Percentiles rank a stretch among this genome's conserved stretches.
Conservation (phyloP, 2,329 filamentous ascomycete species). For the Metarhizium album region DNA sequence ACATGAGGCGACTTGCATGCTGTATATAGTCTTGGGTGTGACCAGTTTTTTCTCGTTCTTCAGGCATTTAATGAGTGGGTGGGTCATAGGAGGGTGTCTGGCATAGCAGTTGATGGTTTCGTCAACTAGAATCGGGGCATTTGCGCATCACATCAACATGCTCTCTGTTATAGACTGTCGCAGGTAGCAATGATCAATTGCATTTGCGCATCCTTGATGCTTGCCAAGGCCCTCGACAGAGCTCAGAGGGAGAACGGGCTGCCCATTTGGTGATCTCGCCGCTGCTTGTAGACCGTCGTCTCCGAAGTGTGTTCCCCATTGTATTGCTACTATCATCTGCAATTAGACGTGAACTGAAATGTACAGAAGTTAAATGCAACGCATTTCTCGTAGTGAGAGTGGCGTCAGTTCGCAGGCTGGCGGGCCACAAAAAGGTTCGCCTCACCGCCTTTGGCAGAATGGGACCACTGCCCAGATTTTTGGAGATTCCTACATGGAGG, state of each 20-base stretch:
- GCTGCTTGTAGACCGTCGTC: not conserved
- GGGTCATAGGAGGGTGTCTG: constrained; percentile 19
- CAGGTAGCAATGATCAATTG: constrained; percentile 19
- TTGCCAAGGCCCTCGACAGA: not conserved
- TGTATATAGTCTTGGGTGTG: constrained; percentile 17
- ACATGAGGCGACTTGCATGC: constrained; percentile 28
- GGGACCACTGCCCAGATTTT: constrained; percentile 26
- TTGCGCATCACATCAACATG: constrained; percentile 17
- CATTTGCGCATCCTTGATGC: constrained; percentile 3
- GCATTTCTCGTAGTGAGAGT: not conserved
- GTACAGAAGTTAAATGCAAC: not conserved
- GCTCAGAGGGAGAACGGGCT: not conserved
- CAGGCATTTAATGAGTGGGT: constrained; percentile 16
- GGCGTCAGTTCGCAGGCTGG: not conserved
- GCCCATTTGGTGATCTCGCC: not conserved
- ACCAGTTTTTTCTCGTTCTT: constrained; percentile 13
- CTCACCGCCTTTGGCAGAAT: constrained; percentile 31
- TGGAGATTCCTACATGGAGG: constrained; percentile 18
- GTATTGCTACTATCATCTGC: not conserved
- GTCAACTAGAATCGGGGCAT: constrained; percentile 17
- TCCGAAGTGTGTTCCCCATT: not conserved
- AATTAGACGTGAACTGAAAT: not conserved
- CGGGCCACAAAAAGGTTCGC: too few relatives aligned
- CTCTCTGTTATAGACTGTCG: constrained; percentile 21
- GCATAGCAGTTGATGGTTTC: constrained; percentile 18